Conservation (phyloP, 108 stramenopile genomes). For the Cylindrotheca closterium region DNA sequence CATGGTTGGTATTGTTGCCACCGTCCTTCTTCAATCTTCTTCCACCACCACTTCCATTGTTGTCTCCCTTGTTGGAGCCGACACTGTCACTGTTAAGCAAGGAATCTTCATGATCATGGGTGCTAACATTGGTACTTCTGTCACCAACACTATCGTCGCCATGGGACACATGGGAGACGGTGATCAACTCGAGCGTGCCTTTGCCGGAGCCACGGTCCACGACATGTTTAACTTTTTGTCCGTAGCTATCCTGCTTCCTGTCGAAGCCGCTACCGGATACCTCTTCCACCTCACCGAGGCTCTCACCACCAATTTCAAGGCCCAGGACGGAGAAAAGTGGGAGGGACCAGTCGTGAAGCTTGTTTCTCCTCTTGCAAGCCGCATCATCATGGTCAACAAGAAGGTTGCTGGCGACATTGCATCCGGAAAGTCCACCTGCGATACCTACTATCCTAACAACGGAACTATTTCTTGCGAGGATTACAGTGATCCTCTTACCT, state of each 20-base stretch:
- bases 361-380: slow-evolving; percentile 62
- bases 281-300: slow-evolving; percentile 59
- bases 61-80: slow-evolving; percentile 80
- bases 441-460: slow-evolving; percentile 59
- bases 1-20: slow-evolving; percentile 81
- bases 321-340: slow-evolving; percentile 66
- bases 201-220: slow-evolving; percentile 91
- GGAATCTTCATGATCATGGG: slow-evolving; percentile 82
- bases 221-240: slow-evolving; percentile 90
- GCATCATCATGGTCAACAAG: slow-evolving; percentile 81
- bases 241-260: slow-evolving; percentile 76
- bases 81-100: slow-evolving; percentile 52
- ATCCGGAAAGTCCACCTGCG: slow-evolving; percentile 38
- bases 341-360: slow-evolving; percentile 78
- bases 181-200: slow-evolving; percentile 85
- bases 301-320: slow-evolving; percentile 46
- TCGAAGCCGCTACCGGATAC: slow-evolving; percentile 68
- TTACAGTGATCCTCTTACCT: slow-evolving; percentile 40
- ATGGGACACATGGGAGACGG: slow-evolving; percentile 87
- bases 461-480: slow-evolving; percentile 34
- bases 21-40: slow-evolving; percentile 85
- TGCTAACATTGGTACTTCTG: slow-evolving; percentile 62
- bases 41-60: slow-evolving; percentile 89
- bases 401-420: slow-evolving; percentile 73
- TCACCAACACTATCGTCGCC: slow-evolving; percentile 87